These are phyloP conservation scores for Fusarium pseudograminearum DNA, from an alignment of 2,329 filamentous ascomycete species.

Conservation along the genomic window DNA sequence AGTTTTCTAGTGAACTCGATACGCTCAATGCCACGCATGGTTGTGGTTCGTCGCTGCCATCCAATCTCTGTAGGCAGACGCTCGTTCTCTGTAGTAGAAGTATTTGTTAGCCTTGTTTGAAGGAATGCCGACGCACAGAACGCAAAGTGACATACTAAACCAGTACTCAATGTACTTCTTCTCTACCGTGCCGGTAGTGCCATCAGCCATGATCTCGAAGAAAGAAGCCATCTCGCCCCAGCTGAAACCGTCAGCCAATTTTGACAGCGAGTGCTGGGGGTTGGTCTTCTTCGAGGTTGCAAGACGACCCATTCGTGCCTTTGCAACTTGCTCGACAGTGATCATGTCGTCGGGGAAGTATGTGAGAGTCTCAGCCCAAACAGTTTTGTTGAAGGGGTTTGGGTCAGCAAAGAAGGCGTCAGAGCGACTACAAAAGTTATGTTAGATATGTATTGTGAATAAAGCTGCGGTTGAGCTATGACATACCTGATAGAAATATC, in stretches of 20 bases:
- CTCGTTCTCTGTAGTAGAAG: neutral
- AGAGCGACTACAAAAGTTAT: neutral
- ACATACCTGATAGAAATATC: slow-evolving; percentile 6
- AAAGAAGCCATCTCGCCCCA: slow-evolving; percentile 26
- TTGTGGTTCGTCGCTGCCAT: slow-evolving; percentile 7
- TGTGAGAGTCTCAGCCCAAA: neutral
- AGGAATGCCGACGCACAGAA: rapidly evolving
- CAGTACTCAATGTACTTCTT: slow-evolving; percentile 22
- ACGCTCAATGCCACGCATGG: slow-evolving; percentile 1
- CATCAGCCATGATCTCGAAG: slow-evolving; percentile 23
- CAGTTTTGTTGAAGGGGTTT: slow-evolving; percentile 10
- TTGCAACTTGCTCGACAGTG: slow-evolving; percentile 16
- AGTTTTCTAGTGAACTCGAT: slow-evolving; percentile 3
- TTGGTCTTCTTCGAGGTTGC: slow-evolving; percentile 3
- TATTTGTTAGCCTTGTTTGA: neutral
- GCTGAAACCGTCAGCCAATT: slow-evolving; percentile 5
- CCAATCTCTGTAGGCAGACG: slow-evolving; percentile 13
- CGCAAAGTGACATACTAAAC: neutral
- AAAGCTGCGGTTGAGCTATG: rapidly evolving
- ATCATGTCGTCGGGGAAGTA: slow-evolving; percentile 8
- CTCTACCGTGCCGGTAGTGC: slow-evolving; percentile 15
- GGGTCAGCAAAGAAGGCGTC: slow-evolving; percentile 15
- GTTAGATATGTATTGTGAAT: rapidly evolving
- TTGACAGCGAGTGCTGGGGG: slow-evolving; percentile 7
- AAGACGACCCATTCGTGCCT: slow-evolving; percentile 1